Evolutionary conservation across 306 rosid species (phyloP).

Genomic region (Cucumis melo): DNA sequence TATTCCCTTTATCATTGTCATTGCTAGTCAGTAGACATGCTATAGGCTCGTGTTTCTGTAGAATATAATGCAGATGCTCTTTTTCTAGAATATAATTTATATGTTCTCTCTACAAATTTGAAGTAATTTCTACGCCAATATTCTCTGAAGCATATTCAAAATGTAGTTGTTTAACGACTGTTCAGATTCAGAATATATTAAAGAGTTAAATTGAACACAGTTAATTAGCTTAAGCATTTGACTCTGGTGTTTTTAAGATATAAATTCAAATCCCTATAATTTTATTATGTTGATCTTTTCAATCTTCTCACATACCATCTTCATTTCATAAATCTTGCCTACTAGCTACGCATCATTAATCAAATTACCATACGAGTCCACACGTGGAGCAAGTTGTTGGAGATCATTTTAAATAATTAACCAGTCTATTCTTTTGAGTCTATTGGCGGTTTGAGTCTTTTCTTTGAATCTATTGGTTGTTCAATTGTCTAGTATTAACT

Average conservation of each 20-base stretch:
- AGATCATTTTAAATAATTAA: neutral
- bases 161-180: neutral
- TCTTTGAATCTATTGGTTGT: neutral
- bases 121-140: neutral
- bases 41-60: neutral
- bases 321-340: neutral
- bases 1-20: neutral
- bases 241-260: neutral
- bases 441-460: neutral
- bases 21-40: neutral
- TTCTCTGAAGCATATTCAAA: neutral
- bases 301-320: neutral
- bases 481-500: neutral
- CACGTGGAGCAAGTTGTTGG: neutral
- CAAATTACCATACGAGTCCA: neutral
- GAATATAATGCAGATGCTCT: neutral
- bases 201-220: neutral
- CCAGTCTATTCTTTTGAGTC: neutral
- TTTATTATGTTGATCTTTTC: neutral
- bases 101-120: neutral
- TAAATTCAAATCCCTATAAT: neutral
- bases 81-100: neutral
- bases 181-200: neutral
- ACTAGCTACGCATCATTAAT: neutral
- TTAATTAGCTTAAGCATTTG: neutral